Evolutionary conservation across 352 stramenopile species (phyloP), one percentile per base, ranked within the genome.

Genomic region (Pythium biforme): DNA sequence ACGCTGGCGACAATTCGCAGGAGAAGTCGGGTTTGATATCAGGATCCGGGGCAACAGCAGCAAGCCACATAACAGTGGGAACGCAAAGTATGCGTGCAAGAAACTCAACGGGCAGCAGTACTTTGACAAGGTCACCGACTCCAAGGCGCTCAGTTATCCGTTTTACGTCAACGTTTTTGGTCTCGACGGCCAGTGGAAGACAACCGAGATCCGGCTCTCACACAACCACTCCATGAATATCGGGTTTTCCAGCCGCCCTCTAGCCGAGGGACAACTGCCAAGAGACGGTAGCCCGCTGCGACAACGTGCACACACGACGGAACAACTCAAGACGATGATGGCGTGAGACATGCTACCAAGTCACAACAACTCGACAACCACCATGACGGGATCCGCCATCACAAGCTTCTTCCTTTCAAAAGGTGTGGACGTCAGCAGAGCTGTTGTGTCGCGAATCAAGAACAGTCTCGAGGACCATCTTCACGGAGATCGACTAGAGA

Each of bases 121-220:
- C 12, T 55, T 33, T 23, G 53, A 26, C 40, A 29, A 31, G 0
- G 23, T 6, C 1, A 23, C 29, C 14, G 22, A 49, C 12, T 8
- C 33, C 19, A 40, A 20, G 6, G 1, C 1, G 0, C 25, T 51
- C 4, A 2, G 12, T 3, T 66, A 49, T n/a, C 59, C 59, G 27
- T 66, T 66, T 26, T 66, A 54, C 40, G 15, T 66, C 1, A 66
- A 66, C 22, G 39, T 46, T 2, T 66, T 46, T n/a, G 37, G 59
- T 4, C 37, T 23, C 0, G 11, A 59, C 14, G 29, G 49, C 6
- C 7, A 47, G 3, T 59, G 59, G 49, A 66, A 66, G 31, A 59
- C 34, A 7, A 66, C 59, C 2, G 29, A 48, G 12, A 11, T 45
- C 39, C 29, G 49, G 1, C 20, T 59, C 3, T 10, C 12, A 7